Base-by-base conservation (phyloP, 371 early-diverging fungal species). In the Rozella allomycis region DNA sequence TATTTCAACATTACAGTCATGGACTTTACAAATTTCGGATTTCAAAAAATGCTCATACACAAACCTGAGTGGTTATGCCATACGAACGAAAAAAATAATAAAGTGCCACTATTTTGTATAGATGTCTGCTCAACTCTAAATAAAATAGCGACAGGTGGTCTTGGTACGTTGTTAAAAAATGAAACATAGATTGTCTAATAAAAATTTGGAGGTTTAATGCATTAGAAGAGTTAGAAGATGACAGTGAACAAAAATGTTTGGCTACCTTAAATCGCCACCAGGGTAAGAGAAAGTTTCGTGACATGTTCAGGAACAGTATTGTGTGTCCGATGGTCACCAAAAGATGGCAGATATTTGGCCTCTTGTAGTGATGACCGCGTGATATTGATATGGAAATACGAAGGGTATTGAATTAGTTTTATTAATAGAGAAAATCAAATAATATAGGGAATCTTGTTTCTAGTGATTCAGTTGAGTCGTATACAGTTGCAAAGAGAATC, bases 371-470 rank as follows among this genome's bases (percentile, higher is more conserved):
- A 93, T 49, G 66, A 59, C 36, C 76, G 73, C 31, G 17, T 22
- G 5, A 69, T 90, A 29, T 63, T 88, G 30, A 71, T 93, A n/a
- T 93, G 88, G 90, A 72, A 74, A 46, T 47, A 62, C 28, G 75
- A 81, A 39, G 48, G 47, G 72, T 68, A 57, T 31, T 37, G 31
- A 16, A 17, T 31, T 32, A 1, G 5, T 10, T 23, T 4, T 10
- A 13, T 10, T 8, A 25, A 32, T 11, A 5, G 8, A 35, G 17
- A 27, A 13, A 16, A 7, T 20, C 14, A 17, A 12, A 2, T 12
- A 4, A 35, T 10, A 21, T 16, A 17, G 12, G n/a, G 13, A 22
- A 20, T 1, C 17, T 36, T 25, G n/a, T 7, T 23, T n/a, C 22
- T 10, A 26, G 18, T 16, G 9, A 25, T 13, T 23, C 5, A 35